Conservation (phyloP, 164 flowering plant species). For the Nymphaea colorata region DNA sequence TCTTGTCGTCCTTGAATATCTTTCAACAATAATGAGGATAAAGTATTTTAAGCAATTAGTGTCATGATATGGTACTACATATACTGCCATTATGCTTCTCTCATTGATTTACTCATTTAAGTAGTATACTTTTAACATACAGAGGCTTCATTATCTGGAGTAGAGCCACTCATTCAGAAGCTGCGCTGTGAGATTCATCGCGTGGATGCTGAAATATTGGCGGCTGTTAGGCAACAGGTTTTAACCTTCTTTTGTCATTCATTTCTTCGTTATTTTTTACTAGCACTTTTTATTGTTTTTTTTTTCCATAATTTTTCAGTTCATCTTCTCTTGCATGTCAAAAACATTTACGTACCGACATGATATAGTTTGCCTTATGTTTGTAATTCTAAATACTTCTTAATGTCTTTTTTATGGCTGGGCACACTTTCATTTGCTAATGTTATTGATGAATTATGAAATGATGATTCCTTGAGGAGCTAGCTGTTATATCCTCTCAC, state of each 20-base stretch:
- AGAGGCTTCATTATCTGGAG: conserved; percentile 97
- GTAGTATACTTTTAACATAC: conserved; percentile 6
- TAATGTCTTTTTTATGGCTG: neutral
- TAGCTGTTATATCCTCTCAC: too few species aligned
- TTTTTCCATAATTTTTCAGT: too few species aligned
- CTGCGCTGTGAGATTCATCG: conserved; percentile 80
- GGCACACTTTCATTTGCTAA: too few species aligned
- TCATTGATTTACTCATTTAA: neutral
- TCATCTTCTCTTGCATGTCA: too few species aligned
- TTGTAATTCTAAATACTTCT: neutral
- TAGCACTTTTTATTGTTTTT: neutral
- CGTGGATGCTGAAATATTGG: conserved; percentile 81
- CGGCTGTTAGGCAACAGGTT: conserved; percentile 98
- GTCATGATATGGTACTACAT: neutral
- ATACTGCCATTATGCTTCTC: neutral
- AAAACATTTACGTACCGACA: too few species aligned
- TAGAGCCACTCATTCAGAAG: conserved; percentile 98
- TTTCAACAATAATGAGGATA: too few species aligned
- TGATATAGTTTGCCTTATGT: neutral
- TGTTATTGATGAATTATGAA: too few species aligned
- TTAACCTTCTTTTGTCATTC: neutral
- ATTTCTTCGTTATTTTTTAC: neutral
- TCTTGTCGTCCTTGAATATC: too few species aligned
- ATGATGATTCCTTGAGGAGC: too few species aligned
- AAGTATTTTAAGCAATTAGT: neutral